phyloP scores from a whole-genome alignment of 2,329 filamentous ascomycete genomes.

The Botrytis deweyae region DNA sequence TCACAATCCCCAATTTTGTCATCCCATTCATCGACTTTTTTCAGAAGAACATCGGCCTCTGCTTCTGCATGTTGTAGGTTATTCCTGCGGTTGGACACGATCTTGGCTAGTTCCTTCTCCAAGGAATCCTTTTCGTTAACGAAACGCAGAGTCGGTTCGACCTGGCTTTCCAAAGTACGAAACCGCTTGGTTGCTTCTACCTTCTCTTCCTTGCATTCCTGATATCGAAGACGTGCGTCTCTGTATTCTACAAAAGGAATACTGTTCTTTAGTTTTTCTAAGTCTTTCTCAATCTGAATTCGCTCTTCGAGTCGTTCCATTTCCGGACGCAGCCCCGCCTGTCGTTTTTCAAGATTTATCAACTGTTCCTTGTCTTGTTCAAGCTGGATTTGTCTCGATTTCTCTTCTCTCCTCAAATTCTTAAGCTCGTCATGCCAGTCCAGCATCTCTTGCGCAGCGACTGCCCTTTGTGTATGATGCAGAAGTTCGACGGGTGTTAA shows the following conservation, averaged over 20 bases:
- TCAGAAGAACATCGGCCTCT: slow-evolving; percentile 45
- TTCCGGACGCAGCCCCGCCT: slow-evolving; percentile 71
- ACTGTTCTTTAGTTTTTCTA: slow-evolving; percentile 63
- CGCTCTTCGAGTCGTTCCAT: slow-evolving; percentile 81
- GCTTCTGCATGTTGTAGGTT: slow-evolving; percentile 55
- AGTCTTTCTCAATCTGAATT: slow-evolving; percentile 61
- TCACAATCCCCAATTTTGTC: slow-evolving; percentile 43
- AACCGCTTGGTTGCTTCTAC: slow-evolving; percentile 57
- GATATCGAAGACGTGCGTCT: slow-evolving; percentile 49
- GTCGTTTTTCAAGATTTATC: slow-evolving; percentile 67
- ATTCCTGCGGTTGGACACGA: slow-evolving; percentile 54
- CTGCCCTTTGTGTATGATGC: slow-evolving; percentile 82
- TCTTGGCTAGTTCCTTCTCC: slow-evolving; percentile 52
- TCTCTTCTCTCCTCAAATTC: slow-evolving; percentile 66
- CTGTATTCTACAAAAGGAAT: slow-evolving; percentile 66
- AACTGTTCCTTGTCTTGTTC: slow-evolving; percentile 62
- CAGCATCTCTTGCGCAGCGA: slow-evolving; percentile 78
- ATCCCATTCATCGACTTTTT: slow-evolving; percentile 45
- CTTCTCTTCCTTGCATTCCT: slow-evolving; percentile 54
- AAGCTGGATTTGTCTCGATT: slow-evolving; percentile 57
- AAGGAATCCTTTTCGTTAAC: slow-evolving; percentile 72
- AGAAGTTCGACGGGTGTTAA: slow-evolving; percentile 80
- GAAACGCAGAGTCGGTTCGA: slow-evolving; percentile 67
- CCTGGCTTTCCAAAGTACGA: slow-evolving; percentile 56
- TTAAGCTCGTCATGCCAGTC: slow-evolving; percentile 76